A percentile compares a stretch with the other conserved stretches of the same genome.
Conservation (phyloP, 2,329 filamentous ascomycete genomes). For the Neonectria ditissima region DNA sequence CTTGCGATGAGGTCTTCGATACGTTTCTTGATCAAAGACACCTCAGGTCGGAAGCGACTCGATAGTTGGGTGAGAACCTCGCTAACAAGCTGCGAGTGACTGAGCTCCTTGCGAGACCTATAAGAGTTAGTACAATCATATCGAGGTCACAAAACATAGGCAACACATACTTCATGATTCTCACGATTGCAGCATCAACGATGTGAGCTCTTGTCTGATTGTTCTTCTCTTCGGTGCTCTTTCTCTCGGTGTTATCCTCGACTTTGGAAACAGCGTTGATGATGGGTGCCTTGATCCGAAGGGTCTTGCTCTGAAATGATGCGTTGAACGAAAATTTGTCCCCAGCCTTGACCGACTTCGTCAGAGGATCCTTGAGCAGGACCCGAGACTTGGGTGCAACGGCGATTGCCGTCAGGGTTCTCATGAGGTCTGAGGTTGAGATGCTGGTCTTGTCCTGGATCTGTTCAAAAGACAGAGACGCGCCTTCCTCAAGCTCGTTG, state of each 20-base stretch:
- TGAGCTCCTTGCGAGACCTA: slow-evolving; percentile 79
- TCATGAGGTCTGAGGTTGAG: slow-evolving; percentile 76
- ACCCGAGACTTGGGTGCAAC: slow-evolving; percentile 87
- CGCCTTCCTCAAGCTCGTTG: slow-evolving; percentile 75
- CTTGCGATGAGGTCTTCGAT: slow-evolving; percentile 81
- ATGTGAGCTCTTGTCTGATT: slow-evolving; percentile 77
- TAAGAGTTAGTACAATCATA: slow-evolving; percentile 27
- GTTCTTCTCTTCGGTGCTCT: slow-evolving; percentile 80
- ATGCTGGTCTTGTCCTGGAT: slow-evolving; percentile 88
- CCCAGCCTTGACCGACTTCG: slow-evolving; percentile 78
- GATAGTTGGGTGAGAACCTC: slow-evolving; percentile 79
- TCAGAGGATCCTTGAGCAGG: slow-evolving; percentile 82
- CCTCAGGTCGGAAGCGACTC: slow-evolving; percentile 79
- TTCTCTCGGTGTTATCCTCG: slow-evolving; percentile 77
- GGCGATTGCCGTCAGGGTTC: slow-evolving; percentile 84
- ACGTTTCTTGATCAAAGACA: slow-evolving; percentile 83
- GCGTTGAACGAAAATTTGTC: slow-evolving; percentile 88
- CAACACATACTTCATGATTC: slow-evolving; percentile 83
- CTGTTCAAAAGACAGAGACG: slow-evolving; percentile 74
- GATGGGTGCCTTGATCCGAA: slow-evolving; percentile 90
- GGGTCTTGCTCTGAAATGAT: slow-evolving; percentile 82
- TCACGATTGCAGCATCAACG: slow-evolving; percentile 81
- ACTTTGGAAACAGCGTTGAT: slow-evolving; percentile 86
- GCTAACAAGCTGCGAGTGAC: slow-evolving; percentile 75
- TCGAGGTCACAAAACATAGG: no score